Base-by-base conservation (phyloP, 164 flowering plant species). In the Hamamelis virginiana region DNA sequence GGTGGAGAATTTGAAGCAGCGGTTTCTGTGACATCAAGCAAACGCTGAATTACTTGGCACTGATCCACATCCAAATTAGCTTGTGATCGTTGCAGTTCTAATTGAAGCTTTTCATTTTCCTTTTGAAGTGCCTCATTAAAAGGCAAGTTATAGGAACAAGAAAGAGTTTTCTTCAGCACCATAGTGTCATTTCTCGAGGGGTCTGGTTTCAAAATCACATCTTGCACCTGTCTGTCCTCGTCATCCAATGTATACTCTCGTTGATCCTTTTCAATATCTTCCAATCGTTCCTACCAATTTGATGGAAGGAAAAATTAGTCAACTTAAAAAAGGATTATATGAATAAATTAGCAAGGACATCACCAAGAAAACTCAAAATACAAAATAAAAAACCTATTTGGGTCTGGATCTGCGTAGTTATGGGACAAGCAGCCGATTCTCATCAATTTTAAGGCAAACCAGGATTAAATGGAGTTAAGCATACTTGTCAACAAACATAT, bases 231-330 rank as follows among this genome's bases (percentile, higher is more conserved):
- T 69, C 78, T 81, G 59, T 95, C 94, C 74, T 92, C 96, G 14
- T 92, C 96, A 75, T 95, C 99, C 62, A 92, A 82, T 51, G 96
- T 92, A 75, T 95, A 95, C 66, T 95, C 99, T 28, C 88, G 75
- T 69, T 91, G 93, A 82, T 95, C 98, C 80, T 58, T 86, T 70
- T 92, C 91, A 74, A 95, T 95, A 71, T 71, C 76, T 72, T 90
- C 90, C 38, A 95, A 68, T 69, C 96, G 85, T 82, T 95, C 99
- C 97, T 95, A 82, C 48, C 66, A 70, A 77, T 62, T 59, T 18
- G 15, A 56, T 26, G 28, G 13, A n/a, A 63, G 14, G 12, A 26
- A 41, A 53, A 8, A 21, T 64, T 45, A 64, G 65, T 48, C 18
- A 41, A 18, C 15, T 64, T 33, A 47, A 27, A 3, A 23, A n/a